Evolutionary conservation across 1,284 basidiomycete genomes (phyloP).

Genomic region (Malassezia restricta): DNA sequence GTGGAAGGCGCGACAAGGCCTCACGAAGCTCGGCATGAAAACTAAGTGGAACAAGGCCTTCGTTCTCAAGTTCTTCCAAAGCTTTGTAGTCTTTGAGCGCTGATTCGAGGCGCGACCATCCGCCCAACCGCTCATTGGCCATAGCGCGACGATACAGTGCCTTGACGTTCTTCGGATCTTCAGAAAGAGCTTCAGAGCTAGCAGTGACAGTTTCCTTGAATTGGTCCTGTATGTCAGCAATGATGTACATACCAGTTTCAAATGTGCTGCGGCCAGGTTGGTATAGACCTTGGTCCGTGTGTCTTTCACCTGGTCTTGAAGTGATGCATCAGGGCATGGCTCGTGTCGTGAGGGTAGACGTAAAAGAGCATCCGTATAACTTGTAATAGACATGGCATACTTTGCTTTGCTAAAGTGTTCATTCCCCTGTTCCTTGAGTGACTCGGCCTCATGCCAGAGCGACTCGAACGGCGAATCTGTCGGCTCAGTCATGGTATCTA

Average conservation of each 20-base stretch:
- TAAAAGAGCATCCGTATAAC: slow-evolving; percentile 7
- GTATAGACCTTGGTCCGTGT: slow-evolving; percentile 51
- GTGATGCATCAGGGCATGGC: neutral
- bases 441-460: slow-evolving; percentile 1
- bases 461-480: neutral
- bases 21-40: slow-evolving; percentile 4
- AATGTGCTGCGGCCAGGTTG: slow-evolving; percentile 67
- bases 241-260: slow-evolving; percentile 51
- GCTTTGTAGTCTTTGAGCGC: slow-evolving; percentile 54
- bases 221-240: slow-evolving; percentile 16
- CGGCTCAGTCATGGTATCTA: neutral
- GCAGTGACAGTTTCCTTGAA: slow-evolving; percentile 57
- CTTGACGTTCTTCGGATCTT: slow-evolving; percentile 73
- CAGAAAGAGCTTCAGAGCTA: slow-evolving; percentile 51
- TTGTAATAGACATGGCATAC: slow-evolving; percentile 3
- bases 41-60: slow-evolving; percentile 3
- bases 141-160: slow-evolving; percentile 73
- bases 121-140: slow-evolving; percentile 66
- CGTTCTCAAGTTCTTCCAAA: slow-evolving; percentile 4
- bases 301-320: neutral
- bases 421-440: slow-evolving; percentile 9
- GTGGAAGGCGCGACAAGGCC: neutral
- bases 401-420: neutral
- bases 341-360: slow-evolving; percentile 9
- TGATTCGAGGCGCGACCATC: slow-evolving; percentile 67